These are phyloP conservation scores for Coemansia sp. DNA, from an alignment of 192 early-diverging fungal genomes.

Conservation along the genomic window DNA sequence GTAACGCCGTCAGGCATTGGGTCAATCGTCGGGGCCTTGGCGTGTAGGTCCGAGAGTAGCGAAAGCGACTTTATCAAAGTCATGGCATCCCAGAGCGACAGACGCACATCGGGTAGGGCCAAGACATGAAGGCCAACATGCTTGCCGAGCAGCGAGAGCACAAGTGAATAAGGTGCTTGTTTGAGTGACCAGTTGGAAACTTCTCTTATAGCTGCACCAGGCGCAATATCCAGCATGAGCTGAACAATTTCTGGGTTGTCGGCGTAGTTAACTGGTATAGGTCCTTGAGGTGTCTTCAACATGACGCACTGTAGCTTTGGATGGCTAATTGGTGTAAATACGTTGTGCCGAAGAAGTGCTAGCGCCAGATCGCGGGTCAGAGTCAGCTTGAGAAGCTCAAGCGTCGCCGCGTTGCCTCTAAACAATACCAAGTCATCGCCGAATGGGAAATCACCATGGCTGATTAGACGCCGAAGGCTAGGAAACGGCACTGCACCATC, in stretches of 20 bases:
- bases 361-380: neutral
- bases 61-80: neutral
- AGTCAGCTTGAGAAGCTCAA: neutral
- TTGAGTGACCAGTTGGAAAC: neutral
- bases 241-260: neutral
- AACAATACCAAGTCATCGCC: neutral
- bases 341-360: neutral
- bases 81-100: neutral
- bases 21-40: neutral
- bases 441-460: neutral
- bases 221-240: neutral
- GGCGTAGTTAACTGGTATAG: neutral
- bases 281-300: neutral
- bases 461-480: neutral
- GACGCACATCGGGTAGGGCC: neutral
- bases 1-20: neutral
- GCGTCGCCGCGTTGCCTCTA: neutral
- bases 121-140: neutral
- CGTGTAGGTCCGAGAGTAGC: neutral
- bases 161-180: neutral
- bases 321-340: neutral
- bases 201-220: neutral
- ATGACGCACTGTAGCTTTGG: neutral
- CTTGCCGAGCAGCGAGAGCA: neutral
- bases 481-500: neutral